phyloP scores from a whole-genome alignment of 148 eudicot species.

The Linanthus parryae region DNA sequence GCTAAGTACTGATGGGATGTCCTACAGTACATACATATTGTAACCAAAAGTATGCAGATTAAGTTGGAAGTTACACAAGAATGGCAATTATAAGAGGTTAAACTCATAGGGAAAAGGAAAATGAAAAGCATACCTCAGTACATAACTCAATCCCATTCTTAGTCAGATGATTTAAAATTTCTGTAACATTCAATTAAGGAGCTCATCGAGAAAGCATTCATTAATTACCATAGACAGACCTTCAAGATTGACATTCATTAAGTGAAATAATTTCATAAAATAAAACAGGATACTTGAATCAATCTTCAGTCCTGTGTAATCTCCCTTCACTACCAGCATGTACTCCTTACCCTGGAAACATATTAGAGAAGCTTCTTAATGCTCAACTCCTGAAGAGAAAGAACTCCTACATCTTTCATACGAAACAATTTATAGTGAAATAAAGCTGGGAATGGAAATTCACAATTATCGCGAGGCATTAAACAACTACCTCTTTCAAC shows the following conservation, averaged over 20 bases:
- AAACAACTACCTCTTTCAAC: slow-evolving; percentile 30
- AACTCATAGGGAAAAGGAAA: too few species aligned
- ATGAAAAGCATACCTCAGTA: slow-evolving; percentile 59
- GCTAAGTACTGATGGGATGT: too few species aligned
- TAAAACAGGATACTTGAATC: slow-evolving; percentile 45
- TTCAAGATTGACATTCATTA: too few species aligned
- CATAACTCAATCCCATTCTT: slow-evolving; percentile 35
- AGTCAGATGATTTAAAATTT: slow-evolving; percentile 39
- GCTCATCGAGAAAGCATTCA: slow-evolving; percentile 8
- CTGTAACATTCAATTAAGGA: slow-evolving; percentile 33
- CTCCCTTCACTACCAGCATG: slow-evolving; percentile 30
- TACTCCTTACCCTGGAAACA: slow-evolving; percentile 49
- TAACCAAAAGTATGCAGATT: slow-evolving; percentile 6
- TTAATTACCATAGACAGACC: not conserved
- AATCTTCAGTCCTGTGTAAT: slow-evolving; percentile 34
- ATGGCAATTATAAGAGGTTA: too few species aligned
- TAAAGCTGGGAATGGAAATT: not conserved
- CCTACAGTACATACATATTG: too few species aligned
- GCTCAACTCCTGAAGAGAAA: too few species aligned
- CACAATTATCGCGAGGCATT: not conserved
- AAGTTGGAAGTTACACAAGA: not conserved
- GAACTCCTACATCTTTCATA: too few species aligned
- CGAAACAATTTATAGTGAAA: too few species aligned
- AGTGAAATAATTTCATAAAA: too few species aligned
- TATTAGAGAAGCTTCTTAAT: too few species aligned